Conservation (phyloP, 768 basidiomycete species). For the Tephrocybe sp. region DNA sequence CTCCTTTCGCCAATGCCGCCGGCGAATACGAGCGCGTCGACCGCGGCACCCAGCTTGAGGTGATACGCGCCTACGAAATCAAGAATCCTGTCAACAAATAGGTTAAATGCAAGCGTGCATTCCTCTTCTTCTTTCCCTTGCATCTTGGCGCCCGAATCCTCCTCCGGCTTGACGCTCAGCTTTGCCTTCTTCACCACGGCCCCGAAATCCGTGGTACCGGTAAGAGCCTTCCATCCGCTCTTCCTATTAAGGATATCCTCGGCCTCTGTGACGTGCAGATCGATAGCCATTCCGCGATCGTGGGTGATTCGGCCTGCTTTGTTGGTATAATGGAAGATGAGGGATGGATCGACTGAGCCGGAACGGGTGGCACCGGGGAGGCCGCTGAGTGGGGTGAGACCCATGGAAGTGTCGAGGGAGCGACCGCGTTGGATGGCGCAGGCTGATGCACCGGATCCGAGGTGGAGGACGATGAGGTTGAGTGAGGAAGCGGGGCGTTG, state of each 20-base stretch:
- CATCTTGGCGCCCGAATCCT: not conserved
- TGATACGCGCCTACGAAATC: conserved; percentile 74
- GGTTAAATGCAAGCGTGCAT: conserved; percentile 66
- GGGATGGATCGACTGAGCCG: conserved; percentile 79
- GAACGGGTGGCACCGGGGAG: conserved; percentile 87
- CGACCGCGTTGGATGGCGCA: conserved; percentile 73
- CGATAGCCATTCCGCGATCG: conserved; percentile 40
- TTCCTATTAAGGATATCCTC: conserved; percentile 74
- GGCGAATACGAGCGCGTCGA: conserved; percentile 82
- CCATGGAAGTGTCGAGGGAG: conserved; percentile 89
- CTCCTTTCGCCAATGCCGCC: conserved; percentile 87
- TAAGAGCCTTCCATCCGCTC: conserved; percentile 74
- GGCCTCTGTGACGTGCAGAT: conserved; percentile 59
- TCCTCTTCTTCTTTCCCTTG: not conserved
- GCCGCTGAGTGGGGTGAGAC: conserved; percentile 84
- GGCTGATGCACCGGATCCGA: conserved; percentile 87
- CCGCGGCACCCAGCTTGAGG: conserved; percentile 60
- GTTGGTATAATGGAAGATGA: conserved; percentile 82
- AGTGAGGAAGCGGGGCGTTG: conserved; percentile 48
- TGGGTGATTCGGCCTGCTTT: conserved; percentile 53
- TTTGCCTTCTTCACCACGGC: conserved; percentile 51
- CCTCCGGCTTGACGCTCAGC: conserved; percentile 1
- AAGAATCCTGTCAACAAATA: conserved; percentile 75
- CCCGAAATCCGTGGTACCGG: conserved; percentile 82
- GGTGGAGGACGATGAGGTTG: conserved; percentile 81